These are phyloP conservation scores for Phytophthora citrophthora DNA, from an alignment of 352 stramenopile genomes.

Conservation along the genomic window DNA sequence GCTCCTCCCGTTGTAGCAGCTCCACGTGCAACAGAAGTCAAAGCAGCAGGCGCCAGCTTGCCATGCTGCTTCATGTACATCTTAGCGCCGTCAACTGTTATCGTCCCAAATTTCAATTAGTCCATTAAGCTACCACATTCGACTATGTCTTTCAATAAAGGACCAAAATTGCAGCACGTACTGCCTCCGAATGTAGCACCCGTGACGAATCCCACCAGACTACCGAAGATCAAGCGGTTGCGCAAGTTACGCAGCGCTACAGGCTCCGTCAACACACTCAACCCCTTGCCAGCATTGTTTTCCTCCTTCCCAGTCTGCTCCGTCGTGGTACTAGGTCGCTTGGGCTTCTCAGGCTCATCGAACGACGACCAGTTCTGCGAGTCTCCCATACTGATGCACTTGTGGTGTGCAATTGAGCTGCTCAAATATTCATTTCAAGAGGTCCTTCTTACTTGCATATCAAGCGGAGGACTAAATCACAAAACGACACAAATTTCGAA, in stretches of 20 bases:
- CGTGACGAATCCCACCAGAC: conserved; percentile 79
- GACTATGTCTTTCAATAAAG: too few species aligned
- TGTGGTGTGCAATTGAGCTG: conserved; percentile 11
- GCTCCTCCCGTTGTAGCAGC: conserved; percentile 62
- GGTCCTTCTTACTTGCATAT: background rate
- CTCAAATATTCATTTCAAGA: background rate
- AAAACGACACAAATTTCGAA: conserved; percentile 1
- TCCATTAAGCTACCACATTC: background rate
- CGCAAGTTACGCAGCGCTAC: conserved; percentile 57
- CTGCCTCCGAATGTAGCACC: conserved; percentile 78
- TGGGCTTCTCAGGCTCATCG: conserved; percentile 51
- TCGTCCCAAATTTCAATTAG: background rate
- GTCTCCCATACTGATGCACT: conserved; percentile 55
- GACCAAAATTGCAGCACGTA: conserved; percentile 33
- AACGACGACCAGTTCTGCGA: conserved; percentile 87
- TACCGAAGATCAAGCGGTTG: conserved; percentile 81
- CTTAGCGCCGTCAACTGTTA: conserved; percentile 70
- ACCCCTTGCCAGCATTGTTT: background rate
- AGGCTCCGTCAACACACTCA: conserved; percentile 33
- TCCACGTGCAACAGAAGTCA: conserved; percentile 53
- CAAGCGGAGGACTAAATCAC: conserved; percentile 5
- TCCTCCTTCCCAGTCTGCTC: conserved; percentile 13
- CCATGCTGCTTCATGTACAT: conserved; percentile 66
- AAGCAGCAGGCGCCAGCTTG: conserved; percentile 47
- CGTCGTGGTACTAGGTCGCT: conserved; percentile 14